Evolutionary conservation across 352 stramenopile species (phyloP), one percentile per base, ranked within the genome.

Genomic region (Phytopythium vexans): DNA sequence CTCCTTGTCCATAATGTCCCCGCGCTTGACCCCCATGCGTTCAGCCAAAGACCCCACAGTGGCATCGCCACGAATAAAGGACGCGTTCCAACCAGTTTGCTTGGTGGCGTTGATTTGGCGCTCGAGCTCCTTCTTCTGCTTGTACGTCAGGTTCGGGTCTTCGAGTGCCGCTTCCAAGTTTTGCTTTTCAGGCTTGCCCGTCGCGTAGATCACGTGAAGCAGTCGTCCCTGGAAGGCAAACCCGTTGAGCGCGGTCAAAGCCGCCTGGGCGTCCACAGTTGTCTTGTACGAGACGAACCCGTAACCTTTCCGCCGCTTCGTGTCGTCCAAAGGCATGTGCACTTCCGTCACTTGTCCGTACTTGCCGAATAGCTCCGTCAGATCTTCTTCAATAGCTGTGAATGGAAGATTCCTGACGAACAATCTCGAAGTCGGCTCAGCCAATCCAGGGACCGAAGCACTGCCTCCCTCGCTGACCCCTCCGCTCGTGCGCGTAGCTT

Each of bases 371-470:
- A 95, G 68, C 46, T 96, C 80, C 51, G 82, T 80, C 8, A 99
- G 64, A 54, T 99, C 96, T 54, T 99, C 96, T 65, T 99, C 96
- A 9, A 95, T 97, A 2, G 88, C 86, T n/a, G 80, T 93, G 68
- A 98, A 99, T 40, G 96, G 91, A 35, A 99, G 58, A 57, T 99
- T 99, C 32, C 95, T 78, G 41, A 99, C 75, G 75, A 99, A 99
- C 40, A 99, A 71, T 36, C 97, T 86, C n/a, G 82, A 70, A 12
- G 68, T 83, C 12, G 73, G 79, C 49, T 79, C 76, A 8, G 78
- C 58, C 0, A 74, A 66, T 38, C 66, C 61, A 11, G 12, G 46
- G 16, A 32, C n/a, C 8, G 44, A 7, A 3, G 58, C 61, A 31
- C 64, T 38, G 21, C 21, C 21, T 27, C 21, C 21, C 21, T 27